Conservation (phyloP, 129 eudicot genomes). For the Calendula officinalis region DNA sequence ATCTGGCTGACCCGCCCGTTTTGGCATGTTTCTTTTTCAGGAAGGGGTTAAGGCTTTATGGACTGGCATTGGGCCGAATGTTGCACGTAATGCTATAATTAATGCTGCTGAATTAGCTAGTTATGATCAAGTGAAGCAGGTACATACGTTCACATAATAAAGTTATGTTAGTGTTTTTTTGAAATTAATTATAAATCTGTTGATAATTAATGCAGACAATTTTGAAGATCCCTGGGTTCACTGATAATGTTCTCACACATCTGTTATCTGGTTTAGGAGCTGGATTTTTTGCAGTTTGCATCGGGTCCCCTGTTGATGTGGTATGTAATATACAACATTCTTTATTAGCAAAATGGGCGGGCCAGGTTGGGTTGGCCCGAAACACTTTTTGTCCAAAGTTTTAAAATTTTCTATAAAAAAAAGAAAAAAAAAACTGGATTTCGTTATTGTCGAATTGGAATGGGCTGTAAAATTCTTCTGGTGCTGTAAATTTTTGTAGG, state of each 20-base stretch:
- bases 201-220: constrained; percentile 56
- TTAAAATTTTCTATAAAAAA: background rate
- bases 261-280: constrained; percentile 88
- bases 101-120: constrained; percentile 97
- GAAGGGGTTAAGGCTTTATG: constrained; percentile 82
- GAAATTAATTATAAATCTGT: background rate
- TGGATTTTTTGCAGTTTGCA: constrained; percentile 94
- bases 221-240: constrained; percentile 85
- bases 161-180: background rate
- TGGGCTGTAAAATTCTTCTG: background rate
- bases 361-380: background rate
- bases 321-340: constrained; percentile 35
- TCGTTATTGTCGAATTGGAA: background rate
- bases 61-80: constrained; percentile 93
- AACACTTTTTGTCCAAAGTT: background rate
- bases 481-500: constrained; percentile 41
- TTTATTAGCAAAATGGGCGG: background rate
- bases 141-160: constrained; percentile 7
- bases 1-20: no score
- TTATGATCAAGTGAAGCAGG: constrained; percentile 98
- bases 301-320: constrained; percentile 99
- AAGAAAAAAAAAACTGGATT: background rate
- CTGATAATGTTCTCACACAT: constrained; percentile 83
- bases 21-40: constrained; percentile 29
- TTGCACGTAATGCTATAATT: constrained; percentile 87